phyloP scores from a whole-genome alignment of 306 rosid species.

The Gastrolobium villosum region DNA sequence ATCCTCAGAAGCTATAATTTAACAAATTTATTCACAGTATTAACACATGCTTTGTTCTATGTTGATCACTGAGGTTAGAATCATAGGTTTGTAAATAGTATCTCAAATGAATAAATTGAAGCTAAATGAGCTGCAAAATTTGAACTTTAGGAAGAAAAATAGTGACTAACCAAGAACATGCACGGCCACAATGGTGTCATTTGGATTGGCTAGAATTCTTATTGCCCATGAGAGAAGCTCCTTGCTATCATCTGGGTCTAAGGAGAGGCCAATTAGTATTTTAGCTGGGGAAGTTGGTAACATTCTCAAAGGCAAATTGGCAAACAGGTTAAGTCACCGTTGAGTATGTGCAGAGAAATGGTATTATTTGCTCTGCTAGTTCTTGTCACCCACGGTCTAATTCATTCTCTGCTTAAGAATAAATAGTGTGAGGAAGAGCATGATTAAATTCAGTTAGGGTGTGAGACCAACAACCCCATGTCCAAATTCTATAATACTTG shows the following conservation, averaged over 20 bases:
- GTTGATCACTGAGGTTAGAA: conserved; percentile 3
- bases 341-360: conserved; percentile 35
- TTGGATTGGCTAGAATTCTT: conserved; percentile 74
- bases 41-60: not conserved
- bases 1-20: conserved; percentile 57
- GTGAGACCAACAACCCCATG: conserved; percentile 75
- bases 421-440: conserved; percentile 55
- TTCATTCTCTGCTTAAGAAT: conserved; percentile 52
- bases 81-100: not conserved
- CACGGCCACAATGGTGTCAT: conserved; percentile 79
- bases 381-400: conserved; percentile 49
- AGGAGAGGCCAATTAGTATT: conserved; percentile 83
- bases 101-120: not conserved
- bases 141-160: not conserved
- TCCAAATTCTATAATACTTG: conserved; percentile 73
- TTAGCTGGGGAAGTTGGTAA: conserved; percentile 58
- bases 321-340: conserved; percentile 24
- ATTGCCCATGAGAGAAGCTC: conserved; percentile 84
- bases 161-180: conserved; percentile 85
- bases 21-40: conserved; percentile 18
- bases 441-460: conserved; percentile 80
- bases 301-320: conserved; percentile 52
- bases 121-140: not conserved
- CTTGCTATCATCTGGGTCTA: conserved; percentile 71
- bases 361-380: conserved; percentile 46